phyloP scores from a whole-genome alignment of 352 stramenopile genomes.

The Pythium sukuiense region DNA sequence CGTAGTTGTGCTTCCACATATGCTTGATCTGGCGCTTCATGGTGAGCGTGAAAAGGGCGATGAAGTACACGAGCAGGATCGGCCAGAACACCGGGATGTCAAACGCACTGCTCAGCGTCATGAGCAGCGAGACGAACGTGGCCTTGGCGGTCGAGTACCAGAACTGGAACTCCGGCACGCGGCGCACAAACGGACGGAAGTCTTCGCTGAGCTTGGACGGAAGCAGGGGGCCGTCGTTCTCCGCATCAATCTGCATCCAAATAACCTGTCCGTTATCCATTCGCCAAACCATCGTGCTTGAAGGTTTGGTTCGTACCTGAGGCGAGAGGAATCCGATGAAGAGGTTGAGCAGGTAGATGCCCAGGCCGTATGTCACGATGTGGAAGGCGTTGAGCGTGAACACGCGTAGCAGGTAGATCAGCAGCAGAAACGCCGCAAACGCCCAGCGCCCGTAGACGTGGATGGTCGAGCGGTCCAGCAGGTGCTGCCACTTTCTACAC shows the following conservation, averaged over 20 bases:
- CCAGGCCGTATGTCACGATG: conserved; percentile 98
- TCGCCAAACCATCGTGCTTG: no score
- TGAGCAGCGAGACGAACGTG: conserved; percentile 90
- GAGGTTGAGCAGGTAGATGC: conserved; percentile 99
- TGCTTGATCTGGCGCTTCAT: conserved; percentile 99
- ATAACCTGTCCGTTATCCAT: no score
- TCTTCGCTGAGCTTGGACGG: conserved; percentile 90
- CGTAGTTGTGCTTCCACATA: conserved; percentile 99
- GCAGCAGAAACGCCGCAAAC: conserved; percentile 81
- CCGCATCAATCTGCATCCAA: conserved; percentile 63
- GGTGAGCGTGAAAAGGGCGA: conserved; percentile 97
- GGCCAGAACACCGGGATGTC: conserved; percentile 99
- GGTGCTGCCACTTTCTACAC: conserved; percentile 95
- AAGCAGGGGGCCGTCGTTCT: conserved; percentile 88
- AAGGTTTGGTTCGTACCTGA: conserved; percentile 84
- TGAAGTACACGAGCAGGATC: conserved; percentile 99
- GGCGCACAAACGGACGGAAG: conserved; percentile 91
- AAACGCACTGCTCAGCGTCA: conserved; percentile 99
- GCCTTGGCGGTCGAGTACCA: conserved; percentile 93
- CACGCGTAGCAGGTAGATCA: conserved; percentile 93
- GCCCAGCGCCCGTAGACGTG: conserved; percentile 93
- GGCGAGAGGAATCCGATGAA: conserved; percentile 99
- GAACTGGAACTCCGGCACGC: conserved; percentile 99
- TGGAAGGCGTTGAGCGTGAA: conserved; percentile 95
- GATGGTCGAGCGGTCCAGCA: conserved; percentile 98